Conservation (phyloP, 345 rosid genomes). For the Atalantia buxifolia region DNA sequence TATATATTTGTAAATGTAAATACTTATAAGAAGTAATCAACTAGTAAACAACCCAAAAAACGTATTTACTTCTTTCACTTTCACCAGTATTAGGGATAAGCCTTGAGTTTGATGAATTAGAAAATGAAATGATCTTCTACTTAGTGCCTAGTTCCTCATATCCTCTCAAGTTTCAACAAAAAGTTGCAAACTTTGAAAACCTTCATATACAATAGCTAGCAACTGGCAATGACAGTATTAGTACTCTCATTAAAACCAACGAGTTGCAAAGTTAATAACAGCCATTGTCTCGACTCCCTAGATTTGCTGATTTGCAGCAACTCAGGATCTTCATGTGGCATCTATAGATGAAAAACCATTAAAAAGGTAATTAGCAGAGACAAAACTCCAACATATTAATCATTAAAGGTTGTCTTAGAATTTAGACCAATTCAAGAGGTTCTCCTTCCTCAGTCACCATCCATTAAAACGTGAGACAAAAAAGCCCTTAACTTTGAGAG, state of each 20-base stretch:
- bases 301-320: neutral
- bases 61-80: neutral
- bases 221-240: neutral
- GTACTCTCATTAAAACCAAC: neutral
- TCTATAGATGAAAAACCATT: neutral
- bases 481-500: neutral
- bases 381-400: neutral
- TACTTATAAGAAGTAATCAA: neutral
- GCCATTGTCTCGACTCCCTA: neutral
- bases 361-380: neutral
- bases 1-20: neutral
- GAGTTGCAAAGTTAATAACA: neutral
- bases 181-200: neutral
- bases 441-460: neutral
- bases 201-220: neutral
- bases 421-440: neutral
- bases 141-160: neutral
- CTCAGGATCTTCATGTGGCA: neutral
- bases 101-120: neutral
- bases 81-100: neutral
- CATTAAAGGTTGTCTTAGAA: neutral
- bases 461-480: neutral
- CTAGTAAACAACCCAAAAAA: neutral
- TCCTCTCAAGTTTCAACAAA: neutral
- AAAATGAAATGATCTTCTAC: neutral